Evolutionary conservation across 164 flowering plant genomes (phyloP).

Genomic region (Nelumbo lutea): DNA sequence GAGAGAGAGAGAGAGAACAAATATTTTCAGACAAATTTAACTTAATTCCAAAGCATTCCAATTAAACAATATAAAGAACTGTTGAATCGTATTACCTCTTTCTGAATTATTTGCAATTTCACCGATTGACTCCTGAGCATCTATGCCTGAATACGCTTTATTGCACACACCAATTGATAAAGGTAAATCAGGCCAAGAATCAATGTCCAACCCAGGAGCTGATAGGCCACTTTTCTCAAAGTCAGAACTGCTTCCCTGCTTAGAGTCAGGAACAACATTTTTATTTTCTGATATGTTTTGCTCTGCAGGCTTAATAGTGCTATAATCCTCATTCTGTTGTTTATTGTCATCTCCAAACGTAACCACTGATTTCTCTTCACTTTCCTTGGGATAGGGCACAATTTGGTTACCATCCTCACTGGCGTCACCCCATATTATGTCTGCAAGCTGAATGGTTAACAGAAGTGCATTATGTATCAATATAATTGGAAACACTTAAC

Average conservation of each 20-base stretch:
- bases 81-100: constrained; percentile 16
- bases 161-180: constrained; percentile 19
- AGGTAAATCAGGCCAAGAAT: constrained; percentile 36
- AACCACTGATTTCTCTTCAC: constrained; percentile 29
- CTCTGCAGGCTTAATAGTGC: constrained; percentile 28
- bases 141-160: constrained; percentile 12
- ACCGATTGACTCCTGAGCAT: constrained; percentile 29
- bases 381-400: constrained; percentile 56
- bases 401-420: constrained; percentile 56
- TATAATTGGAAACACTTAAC: neutral
- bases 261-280: constrained; percentile 20
- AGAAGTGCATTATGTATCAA: constrained; percentile 1
- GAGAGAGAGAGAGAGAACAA: neutral
- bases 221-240: constrained; percentile 24
- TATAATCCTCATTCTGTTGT: constrained; percentile 31
- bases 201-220: constrained; percentile 24
- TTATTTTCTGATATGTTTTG: constrained; percentile 24
- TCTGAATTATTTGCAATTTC: constrained; percentile 22
- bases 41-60: neutral
- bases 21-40: neutral
- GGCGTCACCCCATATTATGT: constrained; percentile 72
- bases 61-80: neutral
- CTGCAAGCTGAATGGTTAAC: constrained; percentile 45
- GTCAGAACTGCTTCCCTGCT: constrained; percentile 26
- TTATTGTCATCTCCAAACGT: constrained; percentile 33